Evolutionary conservation across 2,329 filamentous ascomycete genomes (phyloP), one percentile per base, ranked within the genome.

Genomic region (Chaetothyriales sp.): DNA sequence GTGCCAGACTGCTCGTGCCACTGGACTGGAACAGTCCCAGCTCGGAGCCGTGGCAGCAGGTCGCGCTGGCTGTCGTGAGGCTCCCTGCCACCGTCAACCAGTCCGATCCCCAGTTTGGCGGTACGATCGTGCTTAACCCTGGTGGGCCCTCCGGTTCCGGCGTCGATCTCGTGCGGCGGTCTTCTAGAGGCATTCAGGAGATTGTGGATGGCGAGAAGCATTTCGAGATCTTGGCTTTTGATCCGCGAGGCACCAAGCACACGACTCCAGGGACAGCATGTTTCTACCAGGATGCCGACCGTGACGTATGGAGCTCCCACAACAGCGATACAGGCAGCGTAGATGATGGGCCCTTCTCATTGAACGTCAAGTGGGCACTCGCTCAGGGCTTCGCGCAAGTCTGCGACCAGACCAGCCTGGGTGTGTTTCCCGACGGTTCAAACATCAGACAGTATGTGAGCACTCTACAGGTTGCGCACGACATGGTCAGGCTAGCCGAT

Each of bases 1-100:
- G 74, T 53, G 71, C 73, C n/a, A 65, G 69, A 5, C 61, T 77
- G 2, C 62, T 69, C 45, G 65, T 76, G 0, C 74, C 73, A 0
- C 67, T 76, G 60, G 70, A 71, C 56, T 73, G 70, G 61, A 65
- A 69, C 28, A 53, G 57, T 60, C 62, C 3, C 58, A 60, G 0
- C 63, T 68, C 39, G 57, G 63, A 36, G 39, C 15, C 32, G 32
- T 39, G 32, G 32, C 64, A 63, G 44, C 59, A 60, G 18, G 64
- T 73, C 18, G 64, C 64, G 1, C 55, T 76, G 22, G 73, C 73
- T 2, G 60, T 76, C 8, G 65, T 69, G n/a, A 69, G 68, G 25
- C 62, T 70, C 6, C 70, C 74, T 0, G 73, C 73, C 3, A 67
- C 44, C 8, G 58, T 61, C n/a, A 49, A 54, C 26, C 39, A 47